Conservation (phyloP, 2,329 filamentous ascomycete genomes). For the Aspergillus hortae region DNA sequence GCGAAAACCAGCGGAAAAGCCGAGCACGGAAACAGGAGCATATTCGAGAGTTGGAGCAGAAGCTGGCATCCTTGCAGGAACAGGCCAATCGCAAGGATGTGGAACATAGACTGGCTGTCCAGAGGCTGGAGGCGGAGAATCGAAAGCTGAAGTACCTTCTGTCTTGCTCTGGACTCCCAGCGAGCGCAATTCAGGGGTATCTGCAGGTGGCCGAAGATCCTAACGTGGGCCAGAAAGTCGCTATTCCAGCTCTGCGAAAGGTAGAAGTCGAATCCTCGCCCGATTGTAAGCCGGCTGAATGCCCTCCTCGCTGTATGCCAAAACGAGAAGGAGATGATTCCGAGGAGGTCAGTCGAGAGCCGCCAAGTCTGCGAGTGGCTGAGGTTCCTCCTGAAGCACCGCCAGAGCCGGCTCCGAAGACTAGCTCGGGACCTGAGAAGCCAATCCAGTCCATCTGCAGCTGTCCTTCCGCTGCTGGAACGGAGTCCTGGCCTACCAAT, state of each 20-base stretch:
- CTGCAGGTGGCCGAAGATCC: slow-evolving; percentile 18
- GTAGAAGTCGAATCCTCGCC: not conserved
- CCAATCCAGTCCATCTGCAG: slow-evolving; percentile 19
- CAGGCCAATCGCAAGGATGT: slow-evolving; percentile 30
- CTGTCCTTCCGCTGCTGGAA: slow-evolving; percentile 17
- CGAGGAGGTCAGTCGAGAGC: not conserved
- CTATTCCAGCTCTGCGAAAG: slow-evolving; percentile 30
- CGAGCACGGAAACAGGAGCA: slow-evolving; percentile 35
- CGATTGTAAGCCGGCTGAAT: not conserved
- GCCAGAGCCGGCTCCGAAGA: not conserved
- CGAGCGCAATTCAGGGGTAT: slow-evolving; percentile 25
- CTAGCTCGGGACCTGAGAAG: not conserved
- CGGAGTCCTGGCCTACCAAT: slow-evolving; percentile 16
- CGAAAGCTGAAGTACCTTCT: slow-evolving; percentile 25
- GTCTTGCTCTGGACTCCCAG: slow-evolving; percentile 21
- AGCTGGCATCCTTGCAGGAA: slow-evolving; percentile 24
- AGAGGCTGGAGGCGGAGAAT: slow-evolving; percentile 35
- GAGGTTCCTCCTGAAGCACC: not conserved
- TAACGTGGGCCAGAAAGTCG: slow-evolving; percentile 26
- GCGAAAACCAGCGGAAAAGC: slow-evolving; percentile 38
- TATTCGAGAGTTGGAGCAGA: slow-evolving; percentile 34
- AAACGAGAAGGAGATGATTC: not conserved
- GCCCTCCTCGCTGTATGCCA: not conserved
- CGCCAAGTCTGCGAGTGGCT: not conserved
- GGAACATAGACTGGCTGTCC: slow-evolving; percentile 29